A percentile compares a stretch with the other conserved stretches of the same genome.
phyloP scores from a whole-genome alignment of 257 asterid species.

The Gentiana straminea region DNA sequence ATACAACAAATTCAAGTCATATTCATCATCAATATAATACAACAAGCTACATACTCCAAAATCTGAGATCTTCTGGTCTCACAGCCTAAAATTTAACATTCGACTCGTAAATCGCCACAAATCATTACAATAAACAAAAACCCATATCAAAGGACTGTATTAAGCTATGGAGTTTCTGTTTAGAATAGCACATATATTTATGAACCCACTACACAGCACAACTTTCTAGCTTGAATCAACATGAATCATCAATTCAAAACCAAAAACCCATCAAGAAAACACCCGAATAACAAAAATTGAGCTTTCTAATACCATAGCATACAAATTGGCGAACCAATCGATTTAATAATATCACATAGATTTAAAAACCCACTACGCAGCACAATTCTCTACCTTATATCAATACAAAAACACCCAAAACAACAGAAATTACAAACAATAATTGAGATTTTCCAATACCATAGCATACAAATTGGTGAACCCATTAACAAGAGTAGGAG shows the following conservation, averaged over 20 bases:
- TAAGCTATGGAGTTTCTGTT: too few species aligned
- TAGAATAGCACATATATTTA: too few species aligned
- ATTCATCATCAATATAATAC: not conserved
- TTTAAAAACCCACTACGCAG: not conserved
- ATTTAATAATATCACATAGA: too few species aligned
- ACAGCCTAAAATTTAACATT: too few species aligned
- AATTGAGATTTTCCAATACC: constrained; percentile 31
- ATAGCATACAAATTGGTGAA: constrained; percentile 90
- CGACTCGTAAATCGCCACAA: too few species aligned
- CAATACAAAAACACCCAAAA: not conserved
- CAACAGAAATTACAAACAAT: not conserved
- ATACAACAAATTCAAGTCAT: not conserved
- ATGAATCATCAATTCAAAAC: not conserved
- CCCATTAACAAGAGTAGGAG: constrained; percentile 87
- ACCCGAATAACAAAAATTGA: not conserved
- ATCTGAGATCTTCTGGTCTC: too few species aligned
- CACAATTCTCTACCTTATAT: too few species aligned
- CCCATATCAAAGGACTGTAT: too few species aligned
- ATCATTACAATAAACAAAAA: too few species aligned
- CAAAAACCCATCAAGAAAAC: not conserved
- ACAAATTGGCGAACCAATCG: constrained; percentile 77
- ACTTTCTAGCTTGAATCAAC: constrained; percentile 1
- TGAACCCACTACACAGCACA: not conserved
- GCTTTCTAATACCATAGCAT: constrained; percentile 68
- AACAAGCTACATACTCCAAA: too few species aligned